Evolutionary conservation across 768 basidiomycete genomes (phyloP).

Genomic region (Tulasnella sp.): DNA sequence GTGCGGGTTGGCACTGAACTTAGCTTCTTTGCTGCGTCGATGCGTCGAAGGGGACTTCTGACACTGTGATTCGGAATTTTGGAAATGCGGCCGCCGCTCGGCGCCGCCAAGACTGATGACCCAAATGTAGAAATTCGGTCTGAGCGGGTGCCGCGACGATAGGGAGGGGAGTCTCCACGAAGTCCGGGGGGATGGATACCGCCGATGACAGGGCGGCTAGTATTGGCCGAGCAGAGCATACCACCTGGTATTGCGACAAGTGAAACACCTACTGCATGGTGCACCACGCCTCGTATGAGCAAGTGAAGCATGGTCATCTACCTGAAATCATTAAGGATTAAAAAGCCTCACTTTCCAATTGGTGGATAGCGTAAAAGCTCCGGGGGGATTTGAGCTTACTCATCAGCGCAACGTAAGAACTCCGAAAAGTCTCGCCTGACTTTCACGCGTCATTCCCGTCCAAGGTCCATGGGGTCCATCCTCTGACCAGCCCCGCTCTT

Average conservation of each 20-base stretch:
- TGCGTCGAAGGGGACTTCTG: background rate
- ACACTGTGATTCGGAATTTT: background rate
- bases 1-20: background rate
- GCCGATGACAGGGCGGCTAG: background rate
- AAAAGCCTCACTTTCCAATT: background rate
- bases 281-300: background rate
- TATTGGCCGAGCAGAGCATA: background rate
- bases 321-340: no score
- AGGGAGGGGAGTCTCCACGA: background rate
- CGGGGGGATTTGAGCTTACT: background rate
- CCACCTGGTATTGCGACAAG: background rate
- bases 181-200: background rate
- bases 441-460: background rate
- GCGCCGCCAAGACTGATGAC: background rate
- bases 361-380: background rate
- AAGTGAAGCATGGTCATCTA: background rate
- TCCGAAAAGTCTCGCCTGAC: background rate
- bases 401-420: background rate
- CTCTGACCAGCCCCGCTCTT: background rate
- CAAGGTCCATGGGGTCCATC: background rate
- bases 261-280: background rate
- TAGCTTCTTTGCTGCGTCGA: background rate
- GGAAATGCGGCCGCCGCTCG: background rate
- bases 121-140: background rate
- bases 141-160: no score